Conservation (phyloP, 2,329 filamentous ascomycete species). For the Trichoderma breve region DNA sequence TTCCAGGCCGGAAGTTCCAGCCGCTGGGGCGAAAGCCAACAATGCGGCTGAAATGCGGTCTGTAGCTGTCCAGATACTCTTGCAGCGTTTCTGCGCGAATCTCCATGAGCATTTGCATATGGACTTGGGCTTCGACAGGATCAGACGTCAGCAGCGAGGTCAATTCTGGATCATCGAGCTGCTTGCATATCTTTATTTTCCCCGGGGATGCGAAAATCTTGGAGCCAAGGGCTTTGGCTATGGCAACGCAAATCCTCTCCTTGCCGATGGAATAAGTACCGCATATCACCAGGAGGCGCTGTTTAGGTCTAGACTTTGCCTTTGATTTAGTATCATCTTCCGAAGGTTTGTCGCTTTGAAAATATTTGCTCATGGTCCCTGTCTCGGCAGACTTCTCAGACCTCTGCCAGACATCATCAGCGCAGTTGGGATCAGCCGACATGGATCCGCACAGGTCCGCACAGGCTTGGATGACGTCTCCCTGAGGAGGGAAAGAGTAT, state of each 20-base stretch:
- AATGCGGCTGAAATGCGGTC: slow-evolving; percentile 77
- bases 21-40: slow-evolving; percentile 91
- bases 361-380: slow-evolving; percentile 53
- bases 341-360: slow-evolving; percentile 39
- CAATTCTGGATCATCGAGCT: slow-evolving; percentile 83
- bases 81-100: slow-evolving; percentile 87
- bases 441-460: slow-evolving; percentile 82
- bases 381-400: slow-evolving; percentile 42
- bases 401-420: slow-evolving; percentile 48
- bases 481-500: slow-evolving; percentile 88
- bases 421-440: slow-evolving; percentile 58
- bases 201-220: slow-evolving; percentile 85
- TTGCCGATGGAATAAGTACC: slow-evolving; percentile 98
- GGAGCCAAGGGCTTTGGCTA: slow-evolving; percentile 77
- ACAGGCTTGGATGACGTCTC: slow-evolving; percentile 82
- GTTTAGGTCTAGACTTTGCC: slow-evolving; percentile 28
- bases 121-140: slow-evolving; percentile 84
- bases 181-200: slow-evolving; percentile 81
- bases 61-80: slow-evolving; percentile 80
- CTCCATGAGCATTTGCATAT: slow-evolving; percentile 96
- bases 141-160: slow-evolving; percentile 72
- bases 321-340: slow-evolving; percentile 32
- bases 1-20: slow-evolving; percentile 83
- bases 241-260: slow-evolving; percentile 90
- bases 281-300: slow-evolving; percentile 83